phyloP scores from a whole-genome alignment of 1,284 basidiomycete genomes.

The Ustilago vetiveriae region DNA sequence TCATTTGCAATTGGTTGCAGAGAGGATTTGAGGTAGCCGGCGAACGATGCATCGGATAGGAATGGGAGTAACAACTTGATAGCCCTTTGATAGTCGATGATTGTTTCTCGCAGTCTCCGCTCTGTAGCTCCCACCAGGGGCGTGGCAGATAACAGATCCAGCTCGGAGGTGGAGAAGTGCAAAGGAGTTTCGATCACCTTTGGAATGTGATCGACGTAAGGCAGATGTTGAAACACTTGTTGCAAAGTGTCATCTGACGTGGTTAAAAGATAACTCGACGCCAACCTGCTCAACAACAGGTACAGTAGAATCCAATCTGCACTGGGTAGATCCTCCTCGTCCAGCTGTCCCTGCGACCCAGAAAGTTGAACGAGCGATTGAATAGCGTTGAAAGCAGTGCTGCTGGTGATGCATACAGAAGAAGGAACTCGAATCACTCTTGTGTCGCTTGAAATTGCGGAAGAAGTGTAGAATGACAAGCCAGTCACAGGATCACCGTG shows the following conservation, averaged over 20 bases:
- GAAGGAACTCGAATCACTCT: slow-evolving; percentile 26
- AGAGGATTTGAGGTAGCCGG: background rate
- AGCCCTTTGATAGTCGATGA: slow-evolving; percentile 12
- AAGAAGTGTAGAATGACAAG: slow-evolving; percentile 27
- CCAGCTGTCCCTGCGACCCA: background rate
- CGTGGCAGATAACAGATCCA: slow-evolving; percentile 40
- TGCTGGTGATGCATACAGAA: slow-evolving; percentile 30
- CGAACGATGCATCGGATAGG: background rate
- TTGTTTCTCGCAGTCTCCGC: slow-evolving; percentile 22
- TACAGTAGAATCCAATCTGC: slow-evolving; percentile 45
- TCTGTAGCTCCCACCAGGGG: slow-evolving; percentile 42
- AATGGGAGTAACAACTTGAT: background rate
- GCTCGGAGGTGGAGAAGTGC: slow-evolving; percentile 35
- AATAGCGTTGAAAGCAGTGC: slow-evolving; percentile 1
- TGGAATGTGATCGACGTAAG: slow-evolving; percentile 51
- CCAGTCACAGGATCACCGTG: slow-evolving; percentile 22
- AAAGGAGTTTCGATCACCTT: slow-evolving; percentile 38
- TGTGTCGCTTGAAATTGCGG: slow-evolving; percentile 13
- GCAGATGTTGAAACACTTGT: slow-evolving; percentile 14
- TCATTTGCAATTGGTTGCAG: background rate
- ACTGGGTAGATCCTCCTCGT: background rate
- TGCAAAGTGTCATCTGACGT: background rate
- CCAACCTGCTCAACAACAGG: slow-evolving; percentile 18
- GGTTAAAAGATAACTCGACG: background rate
- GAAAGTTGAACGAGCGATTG: background rate